Conservation (phyloP, 2,329 filamentous ascomycete species). For the Penicillium sp. region DNA sequence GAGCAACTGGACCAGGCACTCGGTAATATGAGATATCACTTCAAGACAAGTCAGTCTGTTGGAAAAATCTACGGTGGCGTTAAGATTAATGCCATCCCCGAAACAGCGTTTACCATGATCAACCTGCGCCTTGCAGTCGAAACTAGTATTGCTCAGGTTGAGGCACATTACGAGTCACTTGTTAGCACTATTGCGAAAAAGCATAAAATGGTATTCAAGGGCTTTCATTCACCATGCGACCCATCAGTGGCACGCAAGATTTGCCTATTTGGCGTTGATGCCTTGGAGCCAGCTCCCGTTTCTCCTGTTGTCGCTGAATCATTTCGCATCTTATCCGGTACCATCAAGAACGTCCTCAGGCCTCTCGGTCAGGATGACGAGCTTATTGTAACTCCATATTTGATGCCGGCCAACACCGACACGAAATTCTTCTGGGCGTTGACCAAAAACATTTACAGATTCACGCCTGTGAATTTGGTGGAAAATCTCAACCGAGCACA, state of each 20-base stretch:
- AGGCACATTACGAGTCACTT: constrained; percentile 44
- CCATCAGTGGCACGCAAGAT: constrained; percentile 17
- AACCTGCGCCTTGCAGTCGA: constrained; percentile 59
- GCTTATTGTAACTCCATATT: constrained; percentile 48
- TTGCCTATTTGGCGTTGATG: constrained; percentile 34
- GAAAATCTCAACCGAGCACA: constrained; percentile 31
- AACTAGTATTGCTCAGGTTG: constrained; percentile 45
- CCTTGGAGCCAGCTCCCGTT: constrained; percentile 29
- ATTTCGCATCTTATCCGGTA: constrained; percentile 20
- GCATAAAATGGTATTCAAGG: constrained; percentile 30
- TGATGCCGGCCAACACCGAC: constrained; percentile 54
- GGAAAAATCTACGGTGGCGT: constrained; percentile 53
- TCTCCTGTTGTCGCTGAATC: constrained; percentile 23
- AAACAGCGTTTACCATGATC: constrained; percentile 49
- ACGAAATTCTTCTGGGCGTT: constrained; percentile 51
- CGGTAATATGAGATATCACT: constrained; percentile 41
- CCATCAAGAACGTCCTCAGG: constrained; percentile 15
- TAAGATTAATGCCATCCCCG: constrained; percentile 57
- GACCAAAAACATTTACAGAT: constrained; percentile 51
- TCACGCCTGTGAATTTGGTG: constrained; percentile 42
- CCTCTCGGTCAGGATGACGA: constrained; percentile 35
- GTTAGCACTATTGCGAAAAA: constrained; percentile 46
- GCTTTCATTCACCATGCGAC: constrained; percentile 17
- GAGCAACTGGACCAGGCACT: constrained; percentile 3
- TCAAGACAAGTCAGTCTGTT: constrained; percentile 56